phyloP scores from a whole-genome alignment of 2,329 filamentous ascomycete genomes.

The Ilyonectria robusta region DNA sequence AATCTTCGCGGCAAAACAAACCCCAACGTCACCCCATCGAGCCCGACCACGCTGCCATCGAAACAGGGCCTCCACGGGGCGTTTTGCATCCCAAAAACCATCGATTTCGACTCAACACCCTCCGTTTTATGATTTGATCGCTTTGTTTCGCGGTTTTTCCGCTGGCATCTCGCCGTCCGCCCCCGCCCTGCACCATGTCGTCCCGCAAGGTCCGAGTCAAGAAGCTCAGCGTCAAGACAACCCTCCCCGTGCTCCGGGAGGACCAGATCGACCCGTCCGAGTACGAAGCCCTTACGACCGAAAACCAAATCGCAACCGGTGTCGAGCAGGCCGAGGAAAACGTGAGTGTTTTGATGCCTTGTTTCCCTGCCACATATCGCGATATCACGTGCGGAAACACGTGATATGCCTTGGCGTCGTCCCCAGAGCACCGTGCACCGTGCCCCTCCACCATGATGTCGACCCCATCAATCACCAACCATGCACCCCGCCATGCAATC shows the following conservation, averaged over 20 bases:
- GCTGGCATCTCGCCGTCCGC: conserved; percentile 59
- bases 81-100: conserved; percentile 64
- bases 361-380: conserved; percentile 43
- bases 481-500: background rate
- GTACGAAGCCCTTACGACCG: conserved; percentile 88
- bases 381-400: conserved; percentile 66
- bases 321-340: conserved; percentile 98
- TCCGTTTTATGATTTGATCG: conserved; percentile 73
- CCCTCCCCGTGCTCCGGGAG: conserved; percentile 88
- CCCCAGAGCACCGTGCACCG: conserved; percentile 11
- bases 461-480: conserved; percentile 36
- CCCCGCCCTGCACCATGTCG: conserved; percentile 67
- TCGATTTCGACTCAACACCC: conserved; percentile 69
- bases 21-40: conserved; percentile 70
- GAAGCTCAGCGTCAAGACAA: conserved; percentile 93
- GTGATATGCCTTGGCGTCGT: conserved; percentile 55
- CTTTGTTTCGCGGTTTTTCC: conserved; percentile 75
- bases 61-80: conserved; percentile 65
- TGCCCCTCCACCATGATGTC: conserved; percentile 6
- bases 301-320: conserved; percentile 92
- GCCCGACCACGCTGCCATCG: conserved; percentile 65
- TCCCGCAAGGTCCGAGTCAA: conserved; percentile 83
- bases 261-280: conserved; percentile 88
- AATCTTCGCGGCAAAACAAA: conserved; percentile 69
- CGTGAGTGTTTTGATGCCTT: conserved; percentile 72